Conservation (phyloP, 768 basidiomycete genomes). For the Phanerochaete carnosa region DNA sequence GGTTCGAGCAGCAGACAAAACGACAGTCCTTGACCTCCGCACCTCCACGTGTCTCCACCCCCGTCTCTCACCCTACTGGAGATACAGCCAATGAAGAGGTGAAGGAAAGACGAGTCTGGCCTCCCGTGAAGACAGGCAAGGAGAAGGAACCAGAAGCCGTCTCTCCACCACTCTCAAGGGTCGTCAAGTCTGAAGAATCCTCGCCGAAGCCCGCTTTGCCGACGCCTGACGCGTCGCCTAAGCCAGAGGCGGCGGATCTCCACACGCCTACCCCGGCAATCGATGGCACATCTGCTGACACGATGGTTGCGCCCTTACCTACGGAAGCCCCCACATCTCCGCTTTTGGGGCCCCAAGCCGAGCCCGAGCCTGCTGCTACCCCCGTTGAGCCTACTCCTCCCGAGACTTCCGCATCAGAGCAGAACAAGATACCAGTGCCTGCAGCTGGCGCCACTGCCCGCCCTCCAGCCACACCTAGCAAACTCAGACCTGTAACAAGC, state of each 20-base stretch:
- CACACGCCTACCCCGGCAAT: constrained; percentile 3
- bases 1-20: constrained; percentile 81
- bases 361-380: not conserved
- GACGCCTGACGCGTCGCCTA: constrained; percentile 15
- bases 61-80: constrained; percentile 57
- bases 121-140: constrained; percentile 34
- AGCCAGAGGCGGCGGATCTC: constrained; percentile 10
- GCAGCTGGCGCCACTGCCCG: constrained; percentile 1
- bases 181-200: not conserved
- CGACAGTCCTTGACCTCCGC: constrained; percentile 42
- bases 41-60: constrained; percentile 62
- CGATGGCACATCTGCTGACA: constrained; percentile 2
- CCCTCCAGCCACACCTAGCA: constrained; percentile 16
- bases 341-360: not conserved
- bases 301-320: not conserved
- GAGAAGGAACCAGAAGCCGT: not conserved
- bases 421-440: constrained; percentile 15
- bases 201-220: constrained; percentile 10
- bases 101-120: constrained; percentile 78
- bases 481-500: constrained; percentile 14
- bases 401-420: not conserved
- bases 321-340: not conserved
- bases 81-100: constrained; percentile 65
- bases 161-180: constrained; percentile 1
- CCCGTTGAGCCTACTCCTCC: not conserved